phyloP scores from a whole-genome alignment of 2,329 filamentous ascomycete genomes.

The Colletotrichum neosansevieriae region DNA sequence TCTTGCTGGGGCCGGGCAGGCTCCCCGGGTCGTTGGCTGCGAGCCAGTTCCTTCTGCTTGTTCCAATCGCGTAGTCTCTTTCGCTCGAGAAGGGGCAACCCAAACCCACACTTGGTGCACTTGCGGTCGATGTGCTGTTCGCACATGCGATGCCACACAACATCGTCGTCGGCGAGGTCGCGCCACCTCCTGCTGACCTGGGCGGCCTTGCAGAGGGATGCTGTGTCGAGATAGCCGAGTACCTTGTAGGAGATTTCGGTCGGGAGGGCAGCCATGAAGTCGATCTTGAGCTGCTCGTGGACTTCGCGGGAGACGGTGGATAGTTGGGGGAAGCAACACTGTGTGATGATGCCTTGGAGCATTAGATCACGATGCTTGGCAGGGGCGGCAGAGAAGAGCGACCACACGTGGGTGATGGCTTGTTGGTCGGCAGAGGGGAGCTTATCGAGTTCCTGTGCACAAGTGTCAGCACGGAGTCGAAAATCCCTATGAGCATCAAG shows the following conservation, averaged over 20 bases:
- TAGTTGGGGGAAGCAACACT: conserved; percentile 97
- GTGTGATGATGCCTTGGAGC: conserved; percentile 94
- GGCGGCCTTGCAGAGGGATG: conserved; percentile 93
- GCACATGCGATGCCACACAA: conserved; percentile 96
- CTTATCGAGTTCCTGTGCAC: conserved; percentile 78
- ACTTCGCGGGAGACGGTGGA: conserved; percentile 93
- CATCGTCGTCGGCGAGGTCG: conserved; percentile 92
- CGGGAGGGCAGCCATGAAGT: conserved; percentile 91
- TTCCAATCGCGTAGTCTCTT: conserved; percentile 90
- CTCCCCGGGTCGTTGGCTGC: conserved; percentile 43
- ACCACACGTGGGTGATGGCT: conserved; percentile 97
- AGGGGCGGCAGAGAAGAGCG: conserved; percentile 94
- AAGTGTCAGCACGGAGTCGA: conserved; percentile 44
- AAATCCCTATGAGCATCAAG: conserved; percentile 2
- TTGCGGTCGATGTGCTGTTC: conserved; percentile 93
- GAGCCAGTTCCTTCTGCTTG: conserved; percentile 78
- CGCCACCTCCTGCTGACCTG: conserved; percentile 94
- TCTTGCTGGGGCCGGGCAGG: conserved; percentile 44
- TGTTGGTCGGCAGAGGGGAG: conserved; percentile 89
- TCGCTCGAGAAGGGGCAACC: conserved; percentile 87
- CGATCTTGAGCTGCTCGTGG: conserved; percentile 95
- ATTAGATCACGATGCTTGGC: conserved; percentile 95
- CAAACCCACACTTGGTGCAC: conserved; percentile 96
- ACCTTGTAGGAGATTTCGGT: conserved; percentile 94
- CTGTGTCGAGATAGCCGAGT: conserved; percentile 90